Conservation (phyloP, 768 basidiomycete genomes). For the Podaxis mareebaensis region DNA sequence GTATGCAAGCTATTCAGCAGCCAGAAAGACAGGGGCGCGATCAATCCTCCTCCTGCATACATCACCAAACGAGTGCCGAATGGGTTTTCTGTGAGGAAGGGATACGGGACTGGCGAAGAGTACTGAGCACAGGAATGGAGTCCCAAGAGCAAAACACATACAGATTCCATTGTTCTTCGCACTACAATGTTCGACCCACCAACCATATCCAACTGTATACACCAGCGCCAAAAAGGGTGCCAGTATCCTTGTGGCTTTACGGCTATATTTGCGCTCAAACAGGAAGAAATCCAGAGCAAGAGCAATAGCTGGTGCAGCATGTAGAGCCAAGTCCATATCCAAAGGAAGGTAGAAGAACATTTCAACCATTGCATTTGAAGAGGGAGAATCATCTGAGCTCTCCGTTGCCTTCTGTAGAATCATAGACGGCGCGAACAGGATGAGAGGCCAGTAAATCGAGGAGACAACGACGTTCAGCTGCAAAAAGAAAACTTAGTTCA, state of each 20-base stretch:
- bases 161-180: constrained; percentile 55
- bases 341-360: constrained; percentile 46
- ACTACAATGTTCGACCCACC: constrained; percentile 71
- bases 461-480: constrained; percentile 41
- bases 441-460: constrained; percentile 69
- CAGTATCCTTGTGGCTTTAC: constrained; percentile 24
- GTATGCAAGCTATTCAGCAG: constrained; percentile 59
- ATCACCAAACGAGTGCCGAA: constrained; percentile 54
- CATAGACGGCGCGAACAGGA: constrained; percentile 54
- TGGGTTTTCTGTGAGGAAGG: constrained; percentile 69
- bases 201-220: constrained; percentile 50
- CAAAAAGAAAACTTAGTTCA: background rate
- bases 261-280: constrained; percentile 57
- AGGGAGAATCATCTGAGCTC: constrained; percentile 20
- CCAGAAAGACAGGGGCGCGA: constrained; percentile 60
- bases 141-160: constrained; percentile 35
- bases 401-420: constrained; percentile 41
- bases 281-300: constrained; percentile 69
- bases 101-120: constrained; percentile 67
- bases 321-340: constrained; percentile 61
- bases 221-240: constrained; percentile 31
- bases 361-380: constrained; percentile 31
- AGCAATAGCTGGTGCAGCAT: constrained; percentile 58
- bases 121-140: background rate
- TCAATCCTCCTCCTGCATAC: constrained; percentile 50